phyloP scores from a whole-genome alignment of 2,329 filamentous ascomycete genomes.

The Kalmusia sp. region DNA sequence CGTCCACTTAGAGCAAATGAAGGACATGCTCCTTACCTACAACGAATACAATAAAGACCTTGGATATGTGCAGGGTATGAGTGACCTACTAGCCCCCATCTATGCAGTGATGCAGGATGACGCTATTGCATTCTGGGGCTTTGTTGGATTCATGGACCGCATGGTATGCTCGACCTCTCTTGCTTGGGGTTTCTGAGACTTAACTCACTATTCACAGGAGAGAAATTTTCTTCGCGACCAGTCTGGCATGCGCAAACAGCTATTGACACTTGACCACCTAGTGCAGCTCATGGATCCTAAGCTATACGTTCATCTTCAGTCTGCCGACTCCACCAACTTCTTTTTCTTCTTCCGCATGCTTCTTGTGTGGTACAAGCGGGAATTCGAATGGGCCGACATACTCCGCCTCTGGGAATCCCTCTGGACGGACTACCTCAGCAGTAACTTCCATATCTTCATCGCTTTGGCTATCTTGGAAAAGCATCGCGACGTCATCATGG shows the following conservation, averaged over 20 bases:
- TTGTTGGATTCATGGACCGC: constrained; percentile 93
- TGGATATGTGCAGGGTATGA: constrained; percentile 99
- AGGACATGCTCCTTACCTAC: constrained; percentile 98
- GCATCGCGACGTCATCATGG: constrained; percentile 95
- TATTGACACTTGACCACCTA: constrained; percentile 89
- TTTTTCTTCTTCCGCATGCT: constrained; percentile 99
- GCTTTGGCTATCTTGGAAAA: constrained; percentile 94
- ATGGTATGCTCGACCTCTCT: constrained; percentile 64
- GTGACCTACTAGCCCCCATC: constrained; percentile 90
- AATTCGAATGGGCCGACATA: constrained; percentile 89
- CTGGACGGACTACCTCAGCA: constrained; percentile 91
- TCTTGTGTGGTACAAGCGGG: constrained; percentile 97
- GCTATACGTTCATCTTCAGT: constrained; percentile 87
- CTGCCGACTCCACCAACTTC: constrained; percentile 95
- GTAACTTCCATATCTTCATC: constrained; percentile 93
- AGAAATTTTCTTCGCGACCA: constrained; percentile 95
- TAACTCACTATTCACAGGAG: constrained; percentile 68
- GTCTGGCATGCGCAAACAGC: constrained; percentile 92
- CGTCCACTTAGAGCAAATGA: constrained; percentile 97
- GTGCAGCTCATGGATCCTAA: constrained; percentile 97
- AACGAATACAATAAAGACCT: constrained; percentile 97
- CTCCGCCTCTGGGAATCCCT: constrained; percentile 88
- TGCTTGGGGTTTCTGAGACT: no score
- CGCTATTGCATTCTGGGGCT: constrained; percentile 95
- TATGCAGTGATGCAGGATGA: constrained; percentile 98